phyloP scores from a whole-genome alignment of 1,284 basidiomycete species.

The Ganoderma lingzhi region DNA sequence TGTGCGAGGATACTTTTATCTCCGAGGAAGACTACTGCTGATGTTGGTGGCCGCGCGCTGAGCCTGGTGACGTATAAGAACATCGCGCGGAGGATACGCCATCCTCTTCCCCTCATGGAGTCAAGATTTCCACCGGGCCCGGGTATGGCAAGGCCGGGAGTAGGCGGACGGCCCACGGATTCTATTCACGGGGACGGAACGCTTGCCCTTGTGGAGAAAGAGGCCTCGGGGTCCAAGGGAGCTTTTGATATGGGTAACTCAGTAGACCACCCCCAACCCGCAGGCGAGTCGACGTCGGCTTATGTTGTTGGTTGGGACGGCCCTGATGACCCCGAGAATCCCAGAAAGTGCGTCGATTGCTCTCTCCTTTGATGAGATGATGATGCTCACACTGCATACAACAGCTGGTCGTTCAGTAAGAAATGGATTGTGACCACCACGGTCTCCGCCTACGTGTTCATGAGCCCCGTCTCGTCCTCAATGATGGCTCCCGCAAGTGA shows the following conservation, averaged over 20 bases:
- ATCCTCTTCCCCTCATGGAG: background rate
- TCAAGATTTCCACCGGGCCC: background rate
- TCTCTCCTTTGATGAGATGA: background rate
- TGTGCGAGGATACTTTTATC: background rate
- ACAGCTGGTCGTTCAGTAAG: conserved; percentile 63
- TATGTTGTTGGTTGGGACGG: conserved; percentile 46
- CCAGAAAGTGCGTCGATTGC: conserved; percentile 41
- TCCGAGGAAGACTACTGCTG: background rate
- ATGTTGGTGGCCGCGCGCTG: background rate
- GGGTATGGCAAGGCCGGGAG: background rate
- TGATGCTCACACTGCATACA: background rate
- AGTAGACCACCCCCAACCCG: background rate
- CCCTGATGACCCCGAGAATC: conserved; percentile 45
- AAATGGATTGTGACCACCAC: conserved; percentile 73
- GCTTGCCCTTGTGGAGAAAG: background rate
- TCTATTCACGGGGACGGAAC: background rate
- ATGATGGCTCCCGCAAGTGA: conserved; percentile 74
- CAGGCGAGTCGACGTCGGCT: background rate
- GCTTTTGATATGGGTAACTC: background rate
- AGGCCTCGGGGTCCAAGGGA: background rate
- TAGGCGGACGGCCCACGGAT: background rate
- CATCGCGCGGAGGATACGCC: background rate
- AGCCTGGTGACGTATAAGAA: background rate
- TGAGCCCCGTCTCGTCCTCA: conserved; percentile 70
- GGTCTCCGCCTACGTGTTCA: conserved; percentile 71